These are phyloP conservation scores for Verticillium nonalfalfae DNA, from an alignment of 2,329 filamentous ascomycete genomes.

Conservation along the genomic window DNA sequence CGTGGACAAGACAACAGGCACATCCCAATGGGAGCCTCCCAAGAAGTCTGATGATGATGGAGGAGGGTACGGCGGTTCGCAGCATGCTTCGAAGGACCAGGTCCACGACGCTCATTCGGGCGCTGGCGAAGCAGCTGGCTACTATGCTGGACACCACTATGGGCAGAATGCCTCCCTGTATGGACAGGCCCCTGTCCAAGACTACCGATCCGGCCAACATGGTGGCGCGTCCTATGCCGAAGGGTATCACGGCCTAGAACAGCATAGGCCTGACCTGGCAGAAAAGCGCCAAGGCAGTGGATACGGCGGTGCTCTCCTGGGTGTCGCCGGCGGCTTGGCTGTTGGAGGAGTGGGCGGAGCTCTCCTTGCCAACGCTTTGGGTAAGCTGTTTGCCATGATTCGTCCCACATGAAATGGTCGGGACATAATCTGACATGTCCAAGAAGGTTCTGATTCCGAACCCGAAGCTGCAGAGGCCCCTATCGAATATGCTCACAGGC, in stretches of 20 bases:
- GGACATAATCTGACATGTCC: not conserved
- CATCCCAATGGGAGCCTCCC: slow-evolving; percentile 48
- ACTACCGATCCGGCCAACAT: not conserved
- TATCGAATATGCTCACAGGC: not conserved
- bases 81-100: not conserved
- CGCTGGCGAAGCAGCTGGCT: slow-evolving; percentile 5
- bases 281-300: slow-evolving; percentile 34
- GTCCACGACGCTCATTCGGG: not conserved
- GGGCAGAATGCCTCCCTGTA: not conserved
- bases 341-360: slow-evolving; percentile 51
- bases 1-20: slow-evolving; percentile 47
- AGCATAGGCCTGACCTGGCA: slow-evolving; percentile 11
- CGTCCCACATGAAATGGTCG: not conserved
- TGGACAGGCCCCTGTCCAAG: not conserved
- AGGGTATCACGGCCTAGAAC: slow-evolving; percentile 4
- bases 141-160: slow-evolving; percentile 4
- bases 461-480: not conserved
- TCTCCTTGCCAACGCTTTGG: slow-evolving; percentile 45
- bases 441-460: not conserved
- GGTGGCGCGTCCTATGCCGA: slow-evolving; percentile 4
- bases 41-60: not conserved
- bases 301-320: slow-evolving; percentile 45
- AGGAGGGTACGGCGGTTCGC: slow-evolving; percentile 1
- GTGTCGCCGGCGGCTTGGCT: slow-evolving; percentile 51
- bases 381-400: slow-evolving; percentile 31